phyloP scores from a whole-genome alignment of 2,329 filamentous ascomycete species.

The Stachybotrys echinatus region DNA sequence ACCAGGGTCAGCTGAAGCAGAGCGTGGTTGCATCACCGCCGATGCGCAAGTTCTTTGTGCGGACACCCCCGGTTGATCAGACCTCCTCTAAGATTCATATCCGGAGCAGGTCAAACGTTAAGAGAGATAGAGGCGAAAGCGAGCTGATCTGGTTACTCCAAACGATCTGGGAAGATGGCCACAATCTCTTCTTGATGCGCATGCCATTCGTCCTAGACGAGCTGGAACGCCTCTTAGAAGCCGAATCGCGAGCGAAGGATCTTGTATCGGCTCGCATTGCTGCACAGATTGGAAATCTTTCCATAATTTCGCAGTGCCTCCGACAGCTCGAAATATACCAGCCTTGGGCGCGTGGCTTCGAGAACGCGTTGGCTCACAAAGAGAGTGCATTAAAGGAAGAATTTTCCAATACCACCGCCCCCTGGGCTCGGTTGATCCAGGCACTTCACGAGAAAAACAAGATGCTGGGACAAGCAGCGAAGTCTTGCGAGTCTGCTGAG shows the following conservation, averaged over 20 bases:
- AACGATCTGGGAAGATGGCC: conserved; percentile 29
- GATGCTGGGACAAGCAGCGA: conserved; percentile 6
- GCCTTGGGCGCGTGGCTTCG: conserved; percentile 40
- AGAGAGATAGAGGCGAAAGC: conserved; percentile 11
- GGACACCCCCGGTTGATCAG: conserved; percentile 15
- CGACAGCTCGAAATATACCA: conserved; percentile 40
- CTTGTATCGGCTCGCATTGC: conserved; percentile 32
- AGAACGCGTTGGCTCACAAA: conserved; percentile 13
- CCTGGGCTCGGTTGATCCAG: conserved; percentile 7
- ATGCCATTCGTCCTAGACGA: conserved; percentile 39
- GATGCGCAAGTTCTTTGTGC: conserved; percentile 27
- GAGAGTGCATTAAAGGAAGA: conserved; percentile 8
- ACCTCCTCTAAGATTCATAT: conserved; percentile 15
- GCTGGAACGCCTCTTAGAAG: conserved; percentile 36
- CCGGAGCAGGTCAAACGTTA: conserved; percentile 8
- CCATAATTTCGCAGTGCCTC: conserved; percentile 37
- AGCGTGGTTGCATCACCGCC: conserved; percentile 31
- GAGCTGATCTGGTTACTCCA: conserved; percentile 30
- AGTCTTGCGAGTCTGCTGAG: conserved; percentile 22
- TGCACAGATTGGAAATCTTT: conserved; percentile 34
- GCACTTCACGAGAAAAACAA: conserved; percentile 10
- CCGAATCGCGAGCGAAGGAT: conserved; percentile 25
- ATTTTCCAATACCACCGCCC: conserved; percentile 9
- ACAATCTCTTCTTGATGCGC: conserved; percentile 22
- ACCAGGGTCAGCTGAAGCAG: conserved; percentile 16